Conservation (phyloP, 1,284 basidiomycete genomes). For the Abortiporus biennis region DNA sequence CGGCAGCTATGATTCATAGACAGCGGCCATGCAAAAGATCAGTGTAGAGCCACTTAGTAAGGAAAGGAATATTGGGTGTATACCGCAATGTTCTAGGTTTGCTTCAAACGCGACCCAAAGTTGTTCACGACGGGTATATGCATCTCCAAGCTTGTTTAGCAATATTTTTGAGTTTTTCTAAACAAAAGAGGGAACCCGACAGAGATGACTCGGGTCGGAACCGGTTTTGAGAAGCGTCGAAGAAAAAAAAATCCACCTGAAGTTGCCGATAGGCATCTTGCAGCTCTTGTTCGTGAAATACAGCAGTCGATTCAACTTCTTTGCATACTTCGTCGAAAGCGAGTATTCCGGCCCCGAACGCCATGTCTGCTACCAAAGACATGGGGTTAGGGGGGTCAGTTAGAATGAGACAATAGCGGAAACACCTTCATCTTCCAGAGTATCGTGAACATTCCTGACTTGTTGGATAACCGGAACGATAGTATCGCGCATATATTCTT, state of each 20-base stretch:
- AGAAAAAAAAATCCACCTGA: slow-evolving; percentile 24
- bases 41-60: background rate
- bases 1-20: slow-evolving; percentile 28
- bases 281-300: slow-evolving; percentile 37
- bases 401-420: slow-evolving; percentile 1
- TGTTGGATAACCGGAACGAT: slow-evolving; percentile 46
- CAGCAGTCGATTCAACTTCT: slow-evolving; percentile 36
- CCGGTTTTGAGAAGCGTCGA: background rate
- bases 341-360: slow-evolving; percentile 40
- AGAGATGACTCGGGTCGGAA: slow-evolving; percentile 16
- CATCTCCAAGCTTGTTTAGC: slow-evolving; percentile 35
- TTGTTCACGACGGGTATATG: slow-evolving; percentile 37
- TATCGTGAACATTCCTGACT: slow-evolving; percentile 37
- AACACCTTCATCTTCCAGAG: slow-evolving; percentile 33
- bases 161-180: slow-evolving; percentile 26
- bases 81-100: slow-evolving; percentile 40
- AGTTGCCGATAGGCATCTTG: slow-evolving; percentile 30
- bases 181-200: slow-evolving; percentile 13
- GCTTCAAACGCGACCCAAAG: slow-evolving; percentile 40
- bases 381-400: background rate
- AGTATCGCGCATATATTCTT: slow-evolving; percentile 43
- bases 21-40: slow-evolving; percentile 1
- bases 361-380: slow-evolving; percentile 32
- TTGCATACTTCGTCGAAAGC: slow-evolving; percentile 50
- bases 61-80: slow-evolving; percentile 10